Conservation (phyloP, 2,329 filamentous ascomycete genomes). For the Penicillium sclerotiorum region DNA sequence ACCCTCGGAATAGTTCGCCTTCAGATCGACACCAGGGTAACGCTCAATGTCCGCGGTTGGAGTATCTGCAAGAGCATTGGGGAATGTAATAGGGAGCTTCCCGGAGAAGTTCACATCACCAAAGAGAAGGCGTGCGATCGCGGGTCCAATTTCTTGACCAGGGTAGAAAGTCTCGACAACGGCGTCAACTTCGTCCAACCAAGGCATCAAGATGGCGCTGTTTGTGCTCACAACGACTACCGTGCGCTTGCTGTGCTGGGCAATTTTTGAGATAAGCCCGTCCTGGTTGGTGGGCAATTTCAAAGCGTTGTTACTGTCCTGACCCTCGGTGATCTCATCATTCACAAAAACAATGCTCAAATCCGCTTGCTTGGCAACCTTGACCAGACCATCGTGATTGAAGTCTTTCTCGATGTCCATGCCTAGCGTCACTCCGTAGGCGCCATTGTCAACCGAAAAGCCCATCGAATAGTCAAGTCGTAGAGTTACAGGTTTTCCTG, state of each 20-base stretch:
- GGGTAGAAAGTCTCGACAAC: conserved; percentile 73
- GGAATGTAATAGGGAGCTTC: conserved; percentile 67
- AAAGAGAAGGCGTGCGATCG: conserved; percentile 67
- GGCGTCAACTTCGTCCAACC: conserved; percentile 65
- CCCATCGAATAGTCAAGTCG: neutral
- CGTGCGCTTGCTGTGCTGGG: neutral
- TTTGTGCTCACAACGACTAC: neutral
- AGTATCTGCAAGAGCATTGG: conserved; percentile 64
- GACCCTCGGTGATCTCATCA: conserved; percentile 2
- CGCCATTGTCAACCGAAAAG: neutral
- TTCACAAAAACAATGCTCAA: conserved; percentile 3
- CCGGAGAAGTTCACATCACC: conserved; percentile 67
- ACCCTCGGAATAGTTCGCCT: conserved; percentile 71
- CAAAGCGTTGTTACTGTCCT: conserved; percentile 1
- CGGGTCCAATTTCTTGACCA: conserved; percentile 70
- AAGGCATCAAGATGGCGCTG: conserved; percentile 49
- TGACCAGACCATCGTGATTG: neutral
- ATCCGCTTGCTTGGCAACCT: conserved; percentile 3
- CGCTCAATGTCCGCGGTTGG: conserved; percentile 67
- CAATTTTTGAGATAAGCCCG: neutral
- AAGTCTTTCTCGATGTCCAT: neutral
- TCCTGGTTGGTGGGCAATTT: neutral
- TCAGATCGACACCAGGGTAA: conserved; percentile 70
- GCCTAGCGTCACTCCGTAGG: neutral
- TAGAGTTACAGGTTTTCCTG: neutral